These are phyloP conservation scores for Physaria fendleri DNA, from an alignment of 345 rosid species.

Conservation along the genomic window DNA sequence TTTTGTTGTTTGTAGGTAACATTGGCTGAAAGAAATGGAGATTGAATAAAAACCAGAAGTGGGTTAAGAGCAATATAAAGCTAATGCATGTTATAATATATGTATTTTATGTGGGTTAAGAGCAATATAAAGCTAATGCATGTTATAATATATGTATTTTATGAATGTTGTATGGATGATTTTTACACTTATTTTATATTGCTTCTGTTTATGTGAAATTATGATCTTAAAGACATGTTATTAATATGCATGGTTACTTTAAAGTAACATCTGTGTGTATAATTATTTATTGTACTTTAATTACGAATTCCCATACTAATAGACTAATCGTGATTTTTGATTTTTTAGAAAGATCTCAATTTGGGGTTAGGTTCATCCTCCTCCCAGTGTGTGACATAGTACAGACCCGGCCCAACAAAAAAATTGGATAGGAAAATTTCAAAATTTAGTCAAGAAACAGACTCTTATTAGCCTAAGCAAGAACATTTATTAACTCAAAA, in stretches of 20 bases:
- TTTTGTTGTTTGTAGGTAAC: slow-evolving; percentile 24
- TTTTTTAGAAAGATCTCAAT: not conserved
- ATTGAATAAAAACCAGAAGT: slow-evolving; percentile 26
- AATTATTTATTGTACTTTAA: not conserved
- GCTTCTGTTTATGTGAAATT: slow-evolving; percentile 17
- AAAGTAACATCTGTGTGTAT: slow-evolving; percentile 14
- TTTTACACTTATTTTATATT: slow-evolving; percentile 14
- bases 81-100: slow-evolving; percentile 7
- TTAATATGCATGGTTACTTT: not conserved
- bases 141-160: slow-evolving; percentile 5
- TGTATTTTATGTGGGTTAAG: slow-evolving; percentile 2
- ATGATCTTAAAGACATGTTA: slow-evolving; percentile 11
- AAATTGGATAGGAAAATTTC: not conserved
- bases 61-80: slow-evolving; percentile 21
- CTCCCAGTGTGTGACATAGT: not conserved
- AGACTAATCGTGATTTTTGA: not conserved
- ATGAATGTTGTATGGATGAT: slow-evolving; percentile 9
- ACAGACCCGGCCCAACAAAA: not conserved
- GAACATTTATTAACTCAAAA: not conserved
- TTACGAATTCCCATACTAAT: not conserved
- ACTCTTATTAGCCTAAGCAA: not conserved
- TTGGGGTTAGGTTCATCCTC: not conserved
- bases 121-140: slow-evolving; percentile 23
- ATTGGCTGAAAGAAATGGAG: slow-evolving; percentile 6
- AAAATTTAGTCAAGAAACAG: not conserved